Base-by-base conservation (phyloP, 2,329 filamentous ascomycete species). In the Phaeosphaeriaceae sp. region DNA sequence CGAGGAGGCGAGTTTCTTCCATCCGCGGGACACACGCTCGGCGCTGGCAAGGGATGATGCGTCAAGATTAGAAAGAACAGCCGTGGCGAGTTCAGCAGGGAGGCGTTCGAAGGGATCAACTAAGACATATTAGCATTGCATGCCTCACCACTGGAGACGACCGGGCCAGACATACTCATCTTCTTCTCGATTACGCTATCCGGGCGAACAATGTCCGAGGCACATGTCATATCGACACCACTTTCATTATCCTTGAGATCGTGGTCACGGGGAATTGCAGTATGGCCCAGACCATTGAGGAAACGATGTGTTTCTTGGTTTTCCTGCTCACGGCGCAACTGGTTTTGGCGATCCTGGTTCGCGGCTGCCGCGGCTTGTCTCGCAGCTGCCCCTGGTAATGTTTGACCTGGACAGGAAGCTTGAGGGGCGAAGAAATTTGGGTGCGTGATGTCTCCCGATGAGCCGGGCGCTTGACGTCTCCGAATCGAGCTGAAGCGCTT, bases 31-130 rank as follows among this genome's bases (percentile, higher is more conserved):
- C 16, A 87, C 83, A 13, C 76, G 68, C 61, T 85, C 82, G 23
- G 80, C 78, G 40, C 75, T 74, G 46, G 81, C 76, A 35, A 88
- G 74, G 5, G 83, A 83, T 32, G 74, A 68, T 5, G 81, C 80
- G 54, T 87, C 84, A 33, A 88, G 77, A 61, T 81, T 82, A 1
- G 82, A 80, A 46, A 88, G 76, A 42, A 87, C 78, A 34, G 82
- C 76, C 20, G 83, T 79, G 51, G 81, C 76, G 33, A 88, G 75
- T 68, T 88, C 86, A 9, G 79, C 72, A 2, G 85, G 85, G 3
- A 88, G 74, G 7, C 75, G 70, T 32, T 73, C 70, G 28, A 83
- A 76, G 16, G 83, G 83, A 63, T 87, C 83, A 76, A 64, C 56
- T 66, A 28, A 29, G n/a, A 20, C 21, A 48, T 37, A 40, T 63